Conservation (phyloP, 345 rosid species). For the Stellera chamaejasme region DNA sequence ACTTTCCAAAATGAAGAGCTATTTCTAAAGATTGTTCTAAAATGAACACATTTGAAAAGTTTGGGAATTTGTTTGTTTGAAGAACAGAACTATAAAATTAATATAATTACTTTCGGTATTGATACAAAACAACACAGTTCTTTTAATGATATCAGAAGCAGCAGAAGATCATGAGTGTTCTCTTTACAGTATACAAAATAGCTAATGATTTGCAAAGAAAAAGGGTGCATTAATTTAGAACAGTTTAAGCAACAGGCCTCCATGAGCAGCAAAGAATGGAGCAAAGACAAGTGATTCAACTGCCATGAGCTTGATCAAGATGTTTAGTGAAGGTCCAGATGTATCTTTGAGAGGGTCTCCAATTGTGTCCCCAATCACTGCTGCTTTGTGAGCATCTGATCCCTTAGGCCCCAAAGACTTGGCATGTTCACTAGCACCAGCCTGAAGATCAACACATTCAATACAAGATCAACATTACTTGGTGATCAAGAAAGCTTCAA, state of each 20-base stretch:
- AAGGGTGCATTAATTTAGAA: constrained; percentile 16
- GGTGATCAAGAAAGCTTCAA: background rate
- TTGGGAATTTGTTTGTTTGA: too few species aligned
- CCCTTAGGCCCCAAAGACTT: constrained; percentile 59
- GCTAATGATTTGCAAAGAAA: background rate
- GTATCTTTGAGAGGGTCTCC: constrained; percentile 78
- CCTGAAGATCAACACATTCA: constrained; percentile 17
- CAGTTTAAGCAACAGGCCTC: constrained; percentile 48
- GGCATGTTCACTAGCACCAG: constrained; percentile 55
- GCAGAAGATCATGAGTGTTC: background rate
- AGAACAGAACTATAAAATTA: too few species aligned
- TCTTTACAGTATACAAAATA: background rate
- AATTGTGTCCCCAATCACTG: constrained; percentile 62
- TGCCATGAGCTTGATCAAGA: constrained; percentile 75
- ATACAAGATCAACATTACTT: background rate
- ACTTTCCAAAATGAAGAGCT: too few species aligned
- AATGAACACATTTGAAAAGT: too few species aligned
- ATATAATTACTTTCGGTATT: too few species aligned
- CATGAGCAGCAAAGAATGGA: constrained; percentile 66
- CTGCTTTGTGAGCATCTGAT: constrained; percentile 66
- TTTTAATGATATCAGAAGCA: background rate
- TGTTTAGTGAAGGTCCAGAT: constrained; percentile 64
- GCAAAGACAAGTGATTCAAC: constrained; percentile 71
- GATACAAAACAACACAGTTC: background rate
- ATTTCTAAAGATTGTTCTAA: too few species aligned